Conservation (phyloP, 2,329 filamentous ascomycete species). For the Parascedosporium putredinis region DNA sequence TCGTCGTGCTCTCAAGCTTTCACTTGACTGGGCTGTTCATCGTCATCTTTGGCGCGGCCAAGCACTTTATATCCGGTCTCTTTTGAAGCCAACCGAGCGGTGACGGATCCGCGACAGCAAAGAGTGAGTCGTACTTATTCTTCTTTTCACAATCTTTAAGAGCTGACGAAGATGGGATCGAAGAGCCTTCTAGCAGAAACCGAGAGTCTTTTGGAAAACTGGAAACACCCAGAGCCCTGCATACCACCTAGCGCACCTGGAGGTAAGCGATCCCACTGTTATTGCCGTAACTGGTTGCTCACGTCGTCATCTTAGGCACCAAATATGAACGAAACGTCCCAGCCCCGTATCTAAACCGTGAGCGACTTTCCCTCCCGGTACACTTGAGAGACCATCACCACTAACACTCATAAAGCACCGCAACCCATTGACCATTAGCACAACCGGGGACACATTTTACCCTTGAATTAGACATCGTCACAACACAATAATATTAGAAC, state of each 20-base stretch:
- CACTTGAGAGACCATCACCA: neutral
- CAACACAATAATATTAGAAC: too few relatives aligned
- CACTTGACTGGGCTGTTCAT: constrained; percentile 92
- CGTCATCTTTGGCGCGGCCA: constrained; percentile 90
- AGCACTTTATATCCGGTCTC: constrained; percentile 85
- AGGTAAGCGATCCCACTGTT: constrained; percentile 44
- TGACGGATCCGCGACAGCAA: constrained; percentile 77
- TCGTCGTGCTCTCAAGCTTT: constrained; percentile 81
- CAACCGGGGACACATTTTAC: neutral
- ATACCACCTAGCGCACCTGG: constrained; percentile 81
- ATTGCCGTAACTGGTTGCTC: constrained; percentile 1
- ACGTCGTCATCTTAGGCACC: constrained; percentile 50
- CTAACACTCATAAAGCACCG: neutral
- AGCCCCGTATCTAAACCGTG: constrained; percentile 68
- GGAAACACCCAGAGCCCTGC: constrained; percentile 98
- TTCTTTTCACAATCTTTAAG: neutral
- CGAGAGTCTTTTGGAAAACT: constrained; percentile 76
- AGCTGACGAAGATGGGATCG: constrained; percentile 54
- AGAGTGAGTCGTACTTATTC: constrained; percentile 44
- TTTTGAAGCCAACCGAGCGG: constrained; percentile 84
- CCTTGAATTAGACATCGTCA: too few relatives aligned
- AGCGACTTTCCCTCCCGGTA: constrained; percentile 27
- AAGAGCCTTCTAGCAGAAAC: constrained; percentile 87
- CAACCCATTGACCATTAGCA: neutral
- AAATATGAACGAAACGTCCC: constrained; percentile 95